Evolutionary conservation across 2,329 filamentous ascomycete species (phyloP), one percentile per base, ranked within the genome.

Genomic region (Alternaria incomplexa): DNA sequence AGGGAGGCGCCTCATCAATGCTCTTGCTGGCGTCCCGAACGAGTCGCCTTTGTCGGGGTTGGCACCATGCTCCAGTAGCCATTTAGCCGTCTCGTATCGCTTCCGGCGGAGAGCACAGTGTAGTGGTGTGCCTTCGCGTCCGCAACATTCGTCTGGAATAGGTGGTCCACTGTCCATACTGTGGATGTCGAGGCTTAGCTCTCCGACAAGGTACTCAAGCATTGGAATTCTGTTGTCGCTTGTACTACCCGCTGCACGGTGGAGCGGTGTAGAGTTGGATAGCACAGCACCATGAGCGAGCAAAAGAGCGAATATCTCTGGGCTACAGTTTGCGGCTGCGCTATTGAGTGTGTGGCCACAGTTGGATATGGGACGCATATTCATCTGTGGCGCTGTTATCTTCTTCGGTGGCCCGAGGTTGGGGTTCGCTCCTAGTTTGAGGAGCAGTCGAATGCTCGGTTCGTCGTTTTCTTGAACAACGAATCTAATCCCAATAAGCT

Each of bases 21-120:
- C n/a, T 13, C 48, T 52, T 40, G 36, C 36, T 40, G 36, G n/a
- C 36, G 5, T 40, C 5, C 36, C 36, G 36, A 17, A 40, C 4
- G 5, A 11, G n/a, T 6, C 5, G 36, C 36, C 2, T 55, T 57
- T 62, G 15, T 66, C 60, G 28, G 63, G 63, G 52, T 68, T 58
- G 22, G 63, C 61, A 13, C 65, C 63, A 48, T 62, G 32, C 12
- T 66, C 58, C 26, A 68, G 44, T 28, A 66, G 50, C 60, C 63
- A 66, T 40, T 53, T 68, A 20, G 51, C 54, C 50, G 62, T 58
- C 44, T 62, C 58, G n/a, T 58, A 44, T 30, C 36, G 36, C 36
- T 56, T 36, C 50, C 61, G 58, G 17, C 13, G 20, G 28, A 63
- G 25, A 50, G 65, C 63, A 45, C 62, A 55, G 15, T 52, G 43